Evolutionary conservation across 257 asterid genomes (phyloP), one percentile per base, ranked within the genome.

Genomic region (Forsythia suspensa): DNA sequence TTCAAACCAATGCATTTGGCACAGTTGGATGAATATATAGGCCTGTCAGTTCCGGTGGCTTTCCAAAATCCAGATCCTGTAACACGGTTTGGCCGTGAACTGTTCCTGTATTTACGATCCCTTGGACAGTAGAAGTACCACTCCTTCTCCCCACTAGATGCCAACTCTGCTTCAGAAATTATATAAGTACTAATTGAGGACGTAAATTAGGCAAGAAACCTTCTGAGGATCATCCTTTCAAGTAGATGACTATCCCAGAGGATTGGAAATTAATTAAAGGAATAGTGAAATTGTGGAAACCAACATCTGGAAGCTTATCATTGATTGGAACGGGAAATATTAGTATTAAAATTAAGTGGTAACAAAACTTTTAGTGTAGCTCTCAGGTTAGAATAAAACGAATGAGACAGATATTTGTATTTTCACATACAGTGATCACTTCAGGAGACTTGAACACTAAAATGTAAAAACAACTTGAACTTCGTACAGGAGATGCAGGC

Each of bases 91-190:
- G 97, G 97, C 78, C 97, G 73, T 2, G 91, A 82, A 80, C 97
- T 92, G 76, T 92, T 92, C 78, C 89, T 84, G 85, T 92, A 92
- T 57, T 92, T 92, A 0, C 97, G 86, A 65, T 90, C 95, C 83
- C 97, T 85, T 5, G 95, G 93, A 70, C 97, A 92, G 86, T 90
- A 90, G 85, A 92, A 92, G 80, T 92, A 92, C 91, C 97, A 90
- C 20, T 92, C 97, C 65, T 90, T 92, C 86, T 92, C 97, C 51
- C 97, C 97, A 6, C 87, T 85, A 0, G 95, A 69, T 57, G 90
- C 90, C 63, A 90, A 36, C 71, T 86, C 97, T 92, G 77, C 67
- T 74, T 21, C 4, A 72, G 66, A 48, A 29, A 24, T 15, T 16
- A 43, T 68, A 21, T 16, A 34, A 13, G 36, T 37, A 44, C 16